Percentiles rank a stretch among this genome's conserved stretches.
These are phyloP conservation scores for Mortierella sp. DNA, from an alignment of 371 early-diverging fungal genomes.

Conservation along the genomic window DNA sequence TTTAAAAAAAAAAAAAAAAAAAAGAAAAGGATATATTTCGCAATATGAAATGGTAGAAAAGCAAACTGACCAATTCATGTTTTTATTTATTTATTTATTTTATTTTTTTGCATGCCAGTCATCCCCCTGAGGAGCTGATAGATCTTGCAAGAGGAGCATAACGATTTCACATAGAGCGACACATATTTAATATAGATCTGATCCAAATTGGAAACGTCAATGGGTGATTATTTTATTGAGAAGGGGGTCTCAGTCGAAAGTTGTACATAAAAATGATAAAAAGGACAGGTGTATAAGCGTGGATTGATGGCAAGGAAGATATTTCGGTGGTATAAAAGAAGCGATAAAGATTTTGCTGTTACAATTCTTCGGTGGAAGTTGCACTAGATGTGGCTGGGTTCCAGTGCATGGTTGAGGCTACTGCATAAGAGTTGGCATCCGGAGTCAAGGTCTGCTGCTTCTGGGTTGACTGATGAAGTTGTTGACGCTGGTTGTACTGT, in stretches of 20 bases:
- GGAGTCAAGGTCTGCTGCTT: not conserved
- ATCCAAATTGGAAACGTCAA: not conserved
- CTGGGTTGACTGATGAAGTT: constrained; percentile 1
- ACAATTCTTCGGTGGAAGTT: constrained; percentile 7
- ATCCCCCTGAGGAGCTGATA: constrained; percentile 41
- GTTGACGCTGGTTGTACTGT: constrained; percentile 25
- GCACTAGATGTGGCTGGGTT: constrained; percentile 21
- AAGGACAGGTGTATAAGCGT: not conserved
- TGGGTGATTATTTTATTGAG: not conserved
- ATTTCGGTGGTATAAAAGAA: not conserved
- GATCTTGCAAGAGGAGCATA: constrained; percentile 23
- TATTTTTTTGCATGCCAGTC: constrained; percentile 10
- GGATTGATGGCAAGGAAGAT: not conserved
- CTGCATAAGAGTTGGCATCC: constrained; percentile 28
- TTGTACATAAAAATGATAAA: not conserved
- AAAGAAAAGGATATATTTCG: no score
- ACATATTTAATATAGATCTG: not conserved
- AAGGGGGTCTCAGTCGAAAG: not conserved
- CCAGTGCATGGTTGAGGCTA: constrained; percentile 39
- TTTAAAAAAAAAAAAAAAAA: no score
- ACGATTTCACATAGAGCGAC: not conserved
- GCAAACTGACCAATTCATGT: not conserved
- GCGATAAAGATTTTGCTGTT: not conserved
- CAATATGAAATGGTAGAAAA: no score
- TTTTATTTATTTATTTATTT: no score